Evolutionary conservation across 2,329 filamentous ascomycete species (phyloP).

Genomic region (Pseudopyrenochaeta lycopersici): DNA sequence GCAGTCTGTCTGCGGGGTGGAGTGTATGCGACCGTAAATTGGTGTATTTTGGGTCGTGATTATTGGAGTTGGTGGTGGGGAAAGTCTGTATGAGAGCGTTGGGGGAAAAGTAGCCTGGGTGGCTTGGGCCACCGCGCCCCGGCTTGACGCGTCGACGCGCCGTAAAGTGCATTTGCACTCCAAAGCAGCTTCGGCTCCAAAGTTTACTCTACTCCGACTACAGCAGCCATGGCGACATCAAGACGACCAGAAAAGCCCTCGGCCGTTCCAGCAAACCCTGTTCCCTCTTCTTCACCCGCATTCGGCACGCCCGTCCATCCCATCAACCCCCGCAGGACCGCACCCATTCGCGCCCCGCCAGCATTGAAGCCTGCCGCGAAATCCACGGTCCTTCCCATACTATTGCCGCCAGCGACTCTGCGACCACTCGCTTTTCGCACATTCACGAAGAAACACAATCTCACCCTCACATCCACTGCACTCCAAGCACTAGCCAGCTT

Average conservation of each 20-base stretch:
- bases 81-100: neutral
- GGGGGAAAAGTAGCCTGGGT: conserved; percentile 11
- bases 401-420: conserved; percentile 85
- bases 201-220: neutral
- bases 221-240: conserved; percentile 35
- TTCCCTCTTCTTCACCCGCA: conserved; percentile 88
- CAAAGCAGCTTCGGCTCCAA: neutral
- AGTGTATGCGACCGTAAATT: conserved; percentile 1
- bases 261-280: conserved; percentile 60
- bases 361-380: conserved; percentile 61
- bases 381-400: conserved; percentile 80
- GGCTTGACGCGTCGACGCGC: conserved; percentile 39
- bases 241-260: conserved; percentile 43
- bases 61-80: neutral
- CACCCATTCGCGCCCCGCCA: conserved; percentile 55
- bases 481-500: conserved; percentile 86
- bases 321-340: conserved; percentile 64
- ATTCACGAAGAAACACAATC: conserved; percentile 96
- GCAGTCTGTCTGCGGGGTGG: neutral
- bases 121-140: conserved; percentile 15
- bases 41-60: conserved; percentile 1
- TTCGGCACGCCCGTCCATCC: conserved; percentile 89
- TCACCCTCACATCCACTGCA: conserved; percentile 88
- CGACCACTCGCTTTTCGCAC: conserved; percentile 92
- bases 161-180: conserved; percentile 21